These are phyloP conservation scores for Talaromyces verruculosus DNA, from an alignment of 2,329 filamentous ascomycete genomes.

Conservation along the genomic window DNA sequence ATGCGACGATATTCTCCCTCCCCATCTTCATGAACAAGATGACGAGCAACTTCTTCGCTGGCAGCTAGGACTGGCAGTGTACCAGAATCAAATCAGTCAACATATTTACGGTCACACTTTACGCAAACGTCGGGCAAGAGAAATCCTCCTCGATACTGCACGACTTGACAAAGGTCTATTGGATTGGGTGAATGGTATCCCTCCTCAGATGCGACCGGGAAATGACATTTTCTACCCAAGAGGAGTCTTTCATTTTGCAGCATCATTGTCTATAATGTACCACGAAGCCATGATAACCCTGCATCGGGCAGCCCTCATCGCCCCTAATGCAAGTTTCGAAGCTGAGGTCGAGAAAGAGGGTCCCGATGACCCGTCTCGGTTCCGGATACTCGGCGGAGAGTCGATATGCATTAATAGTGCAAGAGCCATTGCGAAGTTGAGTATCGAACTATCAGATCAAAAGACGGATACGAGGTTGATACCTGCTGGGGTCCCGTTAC, in stretches of 20 bases:
- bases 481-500: conserved; percentile 12
- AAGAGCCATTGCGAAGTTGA: conserved; percentile 14
- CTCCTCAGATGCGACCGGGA: conserved; percentile 15
- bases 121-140: conserved; percentile 12
- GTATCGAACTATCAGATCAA: conserved; percentile 15
- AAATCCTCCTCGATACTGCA: conserved; percentile 15
- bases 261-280: conserved; percentile 15
- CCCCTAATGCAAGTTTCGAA: conserved; percentile 13
- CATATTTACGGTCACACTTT: conserved; percentile 18
- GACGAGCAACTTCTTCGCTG: conserved; percentile 15
- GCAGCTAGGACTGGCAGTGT: conserved; percentile 15
- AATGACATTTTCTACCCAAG: conserved; percentile 15
- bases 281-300: conserved; percentile 18
- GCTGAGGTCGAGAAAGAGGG: conserved; percentile 15
- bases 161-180: conserved; percentile 15
- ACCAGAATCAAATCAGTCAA: conserved; percentile 11
- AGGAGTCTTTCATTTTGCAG: conserved; percentile 11
- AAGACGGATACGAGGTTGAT: conserved; percentile 11
- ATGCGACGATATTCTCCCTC: conserved; percentile 15
- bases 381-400: conserved; percentile 15
- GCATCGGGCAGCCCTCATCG: conserved; percentile 13
- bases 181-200: conserved; percentile 15
- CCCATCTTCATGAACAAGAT: conserved; percentile 12
- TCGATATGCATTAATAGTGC: conserved; percentile 16
- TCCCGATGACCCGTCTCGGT: conserved; percentile 17